Evolutionary conservation across 1,284 basidiomycete species (phyloP), one percentile per base, ranked within the genome.

Genomic region (Athelia sp.): DNA sequence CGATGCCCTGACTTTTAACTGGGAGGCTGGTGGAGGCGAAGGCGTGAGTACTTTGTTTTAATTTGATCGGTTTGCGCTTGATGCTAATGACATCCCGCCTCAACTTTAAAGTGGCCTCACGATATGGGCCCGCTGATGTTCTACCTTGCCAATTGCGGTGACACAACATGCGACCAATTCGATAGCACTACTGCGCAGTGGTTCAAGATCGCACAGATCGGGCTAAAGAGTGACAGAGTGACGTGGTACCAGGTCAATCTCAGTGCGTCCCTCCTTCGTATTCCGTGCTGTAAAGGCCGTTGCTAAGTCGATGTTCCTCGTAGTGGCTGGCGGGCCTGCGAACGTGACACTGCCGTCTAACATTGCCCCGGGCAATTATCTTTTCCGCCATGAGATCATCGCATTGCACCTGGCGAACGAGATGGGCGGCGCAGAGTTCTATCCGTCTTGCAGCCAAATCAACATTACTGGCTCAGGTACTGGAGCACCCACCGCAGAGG

Each of bases 341-440:
- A 72, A 65, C 8, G 67, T 81, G 13, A 78, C 71, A 0, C 66
- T 89, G 48, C 86, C 86, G 2, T 49, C 59, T 18, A 74, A 69
- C 49, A 66, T 89, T 49, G 69, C 73, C 1, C 61, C 82, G 0
- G 87, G 87, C 2, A 69, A 79, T 57, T 90, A 89, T 61, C 71
- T 90, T 50, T 63, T 89, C 55, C 81, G 87, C 2, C 78, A 84
- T 60, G 86, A 89, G 65, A 76, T 89, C 61, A 81, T 89, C 60
- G 78, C 81, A 6, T 76, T 88, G 15, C 87, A 89, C 54, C 69
- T 78, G 35, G 87, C 75, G 14, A 61, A 58, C 44, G 51, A 59
- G 1, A 2, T 46, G 0, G 78, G 79, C 4, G 81, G 80, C 15
- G 85, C 82, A 15, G 85, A 88, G 65, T 87, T 85, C 69, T 89